phyloP scores from a whole-genome alignment of 2,329 filamentous ascomycete species.

The Exophiala viscosa region DNA sequence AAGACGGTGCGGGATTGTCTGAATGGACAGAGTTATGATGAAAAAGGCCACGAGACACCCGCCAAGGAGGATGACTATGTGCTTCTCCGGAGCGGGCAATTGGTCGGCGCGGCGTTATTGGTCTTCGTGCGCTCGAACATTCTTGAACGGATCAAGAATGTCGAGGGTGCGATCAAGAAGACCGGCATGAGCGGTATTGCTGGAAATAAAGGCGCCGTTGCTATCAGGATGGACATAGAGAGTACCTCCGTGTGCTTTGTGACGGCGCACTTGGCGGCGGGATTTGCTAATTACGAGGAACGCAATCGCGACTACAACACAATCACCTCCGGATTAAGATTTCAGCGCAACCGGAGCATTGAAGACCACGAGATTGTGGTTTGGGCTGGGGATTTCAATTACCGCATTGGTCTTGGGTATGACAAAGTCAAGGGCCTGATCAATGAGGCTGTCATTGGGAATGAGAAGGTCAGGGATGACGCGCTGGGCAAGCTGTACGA shows the following conservation, averaged over 20 bases:
- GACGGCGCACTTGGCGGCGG: conserved; percentile 91
- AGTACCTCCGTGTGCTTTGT: conserved; percentile 93
- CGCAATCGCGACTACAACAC: conserved; percentile 89
- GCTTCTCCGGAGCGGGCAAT: conserved; percentile 81
- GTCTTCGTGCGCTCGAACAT: conserved; percentile 81
- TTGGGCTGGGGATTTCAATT: conserved; percentile 98
- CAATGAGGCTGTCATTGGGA: conserved; percentile 67
- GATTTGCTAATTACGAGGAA: conserved; percentile 95
- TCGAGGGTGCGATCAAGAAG: conserved; percentile 90
- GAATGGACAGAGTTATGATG: conserved; percentile 62
- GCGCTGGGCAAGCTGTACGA: conserved; percentile 29
- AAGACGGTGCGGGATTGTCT: conserved; percentile 71
- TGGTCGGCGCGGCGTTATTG: conserved; percentile 88
- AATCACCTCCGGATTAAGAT: conserved; percentile 80
- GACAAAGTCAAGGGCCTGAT: conserved; percentile 75
- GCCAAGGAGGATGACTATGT: conserved; percentile 76
- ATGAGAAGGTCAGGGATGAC: conserved; percentile 72
- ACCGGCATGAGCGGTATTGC: conserved; percentile 93
- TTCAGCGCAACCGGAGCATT: conserved; percentile 85
- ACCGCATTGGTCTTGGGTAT: conserved; percentile 80
- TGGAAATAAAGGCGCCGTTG: conserved; percentile 95
- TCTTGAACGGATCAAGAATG: conserved; percentile 84
- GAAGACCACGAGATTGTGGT: conserved; percentile 88
- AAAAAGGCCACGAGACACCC: conserved; percentile 33
- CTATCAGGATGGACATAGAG: conserved; percentile 90